Evolutionary conservation across 345 rosid species (phyloP).

Genomic region (Cardamine chenopodiifolia): DNA sequence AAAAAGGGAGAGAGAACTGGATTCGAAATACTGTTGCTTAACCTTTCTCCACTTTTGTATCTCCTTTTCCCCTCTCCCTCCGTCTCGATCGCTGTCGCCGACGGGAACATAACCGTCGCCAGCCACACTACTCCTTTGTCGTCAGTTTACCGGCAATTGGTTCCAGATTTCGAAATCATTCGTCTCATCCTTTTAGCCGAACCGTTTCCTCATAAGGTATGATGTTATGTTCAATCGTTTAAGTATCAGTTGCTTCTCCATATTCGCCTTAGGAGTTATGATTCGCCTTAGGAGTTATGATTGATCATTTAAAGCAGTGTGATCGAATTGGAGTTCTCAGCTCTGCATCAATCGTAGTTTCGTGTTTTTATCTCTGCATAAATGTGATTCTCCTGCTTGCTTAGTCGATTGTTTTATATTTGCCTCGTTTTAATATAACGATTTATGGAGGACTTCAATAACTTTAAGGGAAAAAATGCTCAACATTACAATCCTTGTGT

Average conservation of each 20-base stretch:
- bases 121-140: background rate
- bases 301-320: background rate
- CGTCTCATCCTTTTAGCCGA: too few species aligned
- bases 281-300: too few species aligned
- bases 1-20: constrained; percentile 51
- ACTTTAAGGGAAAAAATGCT: too few species aligned
- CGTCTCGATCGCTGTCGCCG: constrained; percentile 1
- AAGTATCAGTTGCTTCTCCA: background rate
- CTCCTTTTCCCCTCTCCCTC: constrained; percentile 6
- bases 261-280: too few species aligned
- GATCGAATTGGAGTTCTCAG: background rate
- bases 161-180: background rate
- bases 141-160: constrained; percentile 10
- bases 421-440: background rate
- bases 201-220: constrained; percentile 2
- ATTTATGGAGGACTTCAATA: too few species aligned
- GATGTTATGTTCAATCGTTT: background rate
- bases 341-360: background rate
- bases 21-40: constrained; percentile 20
- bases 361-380: background rate
- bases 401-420: background rate
- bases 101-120: constrained; percentile 44
- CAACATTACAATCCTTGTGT: background rate
- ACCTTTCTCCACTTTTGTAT: background rate
- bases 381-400: background rate